These are phyloP conservation scores for Bipolaris gigantea DNA, from an alignment of 2,329 filamentous ascomycete genomes.

Conservation along the genomic window DNA sequence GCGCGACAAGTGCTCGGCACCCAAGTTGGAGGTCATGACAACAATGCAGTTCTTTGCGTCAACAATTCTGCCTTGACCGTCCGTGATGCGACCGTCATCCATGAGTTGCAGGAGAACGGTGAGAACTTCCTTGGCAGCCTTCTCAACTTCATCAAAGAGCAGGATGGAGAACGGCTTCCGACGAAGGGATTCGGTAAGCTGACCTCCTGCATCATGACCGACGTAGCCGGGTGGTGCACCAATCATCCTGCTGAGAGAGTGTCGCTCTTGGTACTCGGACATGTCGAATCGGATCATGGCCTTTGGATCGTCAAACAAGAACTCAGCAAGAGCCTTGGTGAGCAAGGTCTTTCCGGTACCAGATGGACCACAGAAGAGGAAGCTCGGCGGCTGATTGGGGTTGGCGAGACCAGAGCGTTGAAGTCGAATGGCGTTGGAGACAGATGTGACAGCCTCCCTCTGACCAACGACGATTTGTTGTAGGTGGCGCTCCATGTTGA, in stretches of 20 bases:
- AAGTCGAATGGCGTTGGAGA: slow-evolving; percentile 93
- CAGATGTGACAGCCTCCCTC: slow-evolving; percentile 86
- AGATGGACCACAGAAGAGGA: slow-evolving; percentile 97
- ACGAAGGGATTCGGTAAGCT: slow-evolving; percentile 91
- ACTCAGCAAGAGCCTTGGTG: slow-evolving; percentile 95
- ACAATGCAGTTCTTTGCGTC: slow-evolving; percentile 98
- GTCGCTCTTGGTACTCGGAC: slow-evolving; percentile 98
- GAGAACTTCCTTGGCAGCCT: slow-evolving; percentile 95
- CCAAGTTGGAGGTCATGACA: slow-evolving; percentile 98
- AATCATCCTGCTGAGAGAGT: slow-evolving; percentile 95
- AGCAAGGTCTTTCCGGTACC: slow-evolving; percentile 97
- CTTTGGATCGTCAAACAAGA: slow-evolving; percentile 95
- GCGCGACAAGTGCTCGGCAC: slow-evolving; percentile 88
- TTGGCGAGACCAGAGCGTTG: slow-evolving; percentile 94
- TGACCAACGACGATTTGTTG: slow-evolving; percentile 87
- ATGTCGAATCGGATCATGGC: slow-evolving; percentile 99
- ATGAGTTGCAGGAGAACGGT: slow-evolving; percentile 98
- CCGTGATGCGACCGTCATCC: slow-evolving; percentile 98
- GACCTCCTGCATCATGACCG: slow-evolving; percentile 92
- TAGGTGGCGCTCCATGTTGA: slow-evolving; percentile 91
- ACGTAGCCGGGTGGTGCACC: slow-evolving; percentile 96
- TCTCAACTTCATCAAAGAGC: slow-evolving; percentile 97
- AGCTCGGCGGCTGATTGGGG: slow-evolving; percentile 94
- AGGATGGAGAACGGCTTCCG: slow-evolving; percentile 97
- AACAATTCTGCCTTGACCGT: slow-evolving; percentile 91